A percentile compares a stretch with the other conserved stretches of the same genome.
Conservation (phyloP, 768 basidiomycete species). For the Auriculariales sp. region DNA sequence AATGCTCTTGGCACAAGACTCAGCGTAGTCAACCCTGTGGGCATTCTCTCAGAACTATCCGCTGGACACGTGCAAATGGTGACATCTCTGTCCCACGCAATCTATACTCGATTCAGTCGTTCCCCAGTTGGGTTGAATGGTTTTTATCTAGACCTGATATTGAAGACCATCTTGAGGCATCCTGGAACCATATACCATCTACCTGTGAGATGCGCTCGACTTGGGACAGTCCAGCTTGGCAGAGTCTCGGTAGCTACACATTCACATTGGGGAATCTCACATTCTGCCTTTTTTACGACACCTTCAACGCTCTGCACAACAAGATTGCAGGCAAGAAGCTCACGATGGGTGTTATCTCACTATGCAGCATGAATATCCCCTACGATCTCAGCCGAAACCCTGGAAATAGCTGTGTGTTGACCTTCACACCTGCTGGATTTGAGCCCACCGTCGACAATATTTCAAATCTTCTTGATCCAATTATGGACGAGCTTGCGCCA, state of each 20-base stretch:
- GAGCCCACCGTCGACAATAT: conserved; percentile 8
- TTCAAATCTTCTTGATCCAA: conserved; percentile 7
- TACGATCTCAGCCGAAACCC: conserved; percentile 6
- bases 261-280: conserved; percentile 7
- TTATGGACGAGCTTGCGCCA: conserved; percentile 6
- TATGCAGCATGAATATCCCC: conserved; percentile 10
- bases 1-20: neutral
- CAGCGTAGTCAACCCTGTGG: neutral
- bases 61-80: neutral
- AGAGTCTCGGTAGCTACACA: neutral
- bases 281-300: conserved; percentile 15
- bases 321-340: conserved; percentile 11
- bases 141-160: neutral
- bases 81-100: neutral
- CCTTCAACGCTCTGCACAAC: conserved; percentile 15
- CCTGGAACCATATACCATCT: neutral
- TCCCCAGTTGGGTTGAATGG: neutral
- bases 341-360: conserved; percentile 9
- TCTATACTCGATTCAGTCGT: neutral
- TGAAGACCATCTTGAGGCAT: neutral
- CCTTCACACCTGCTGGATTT: conserved; percentile 7
- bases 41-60: neutral
- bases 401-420: conserved; percentile 8
- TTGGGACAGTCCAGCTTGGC: conserved; percentile 8
- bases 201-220: neutral